These are phyloP conservation scores for Rhodotorula glutinis DNA, from an alignment of 1,284 basidiomycete species.

Conservation along the genomic window DNA sequence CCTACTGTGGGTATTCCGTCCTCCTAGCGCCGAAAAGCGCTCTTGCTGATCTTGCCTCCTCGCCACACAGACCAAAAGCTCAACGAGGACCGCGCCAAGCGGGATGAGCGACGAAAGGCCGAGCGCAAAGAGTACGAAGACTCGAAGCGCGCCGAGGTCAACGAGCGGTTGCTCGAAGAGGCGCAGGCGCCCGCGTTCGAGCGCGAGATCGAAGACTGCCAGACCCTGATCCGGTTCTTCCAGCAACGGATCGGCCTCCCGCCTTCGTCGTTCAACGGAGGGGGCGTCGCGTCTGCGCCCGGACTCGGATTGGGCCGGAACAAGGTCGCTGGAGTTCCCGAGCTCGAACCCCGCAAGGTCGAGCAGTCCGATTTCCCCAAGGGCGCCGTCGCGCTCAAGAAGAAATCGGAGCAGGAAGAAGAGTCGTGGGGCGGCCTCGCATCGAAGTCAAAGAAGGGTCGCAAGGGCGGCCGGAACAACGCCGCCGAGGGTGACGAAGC, in stretches of 20 bases:
- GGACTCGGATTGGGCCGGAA: constrained; percentile 42
- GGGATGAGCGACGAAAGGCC: constrained; percentile 72
- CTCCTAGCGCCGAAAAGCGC: neutral
- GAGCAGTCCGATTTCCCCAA: constrained; percentile 62
- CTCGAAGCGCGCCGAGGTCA: constrained; percentile 75
- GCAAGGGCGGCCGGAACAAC: constrained; percentile 31
- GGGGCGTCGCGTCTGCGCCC: constrained; percentile 48
- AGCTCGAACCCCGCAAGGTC: constrained; percentile 80
- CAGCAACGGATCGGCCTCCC: constrained; percentile 54
- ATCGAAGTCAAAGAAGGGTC: constrained; percentile 63
- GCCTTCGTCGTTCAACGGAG: constrained; percentile 49
- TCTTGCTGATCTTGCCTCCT: neutral
- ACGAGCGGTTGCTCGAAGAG: constrained; percentile 80
- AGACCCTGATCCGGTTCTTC: constrained; percentile 87
- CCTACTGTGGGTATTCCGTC: constrained; percentile 46
- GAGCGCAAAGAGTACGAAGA: constrained; percentile 82
- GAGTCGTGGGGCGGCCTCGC: constrained; percentile 75
- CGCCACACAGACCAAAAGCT: constrained; percentile 45
- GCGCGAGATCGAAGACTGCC: constrained; percentile 93
- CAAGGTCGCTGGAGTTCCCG: constrained; percentile 57
- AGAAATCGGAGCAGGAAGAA: constrained; percentile 84
- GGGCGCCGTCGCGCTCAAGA: constrained; percentile 64
- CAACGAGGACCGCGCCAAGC: constrained; percentile 66
- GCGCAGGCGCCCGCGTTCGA: constrained; percentile 88
- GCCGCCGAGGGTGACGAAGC: neutral